These are phyloP conservation scores for Clavispora carvajalis DNA, from an alignment of 805 yeast species.

Conservation along the genomic window DNA sequence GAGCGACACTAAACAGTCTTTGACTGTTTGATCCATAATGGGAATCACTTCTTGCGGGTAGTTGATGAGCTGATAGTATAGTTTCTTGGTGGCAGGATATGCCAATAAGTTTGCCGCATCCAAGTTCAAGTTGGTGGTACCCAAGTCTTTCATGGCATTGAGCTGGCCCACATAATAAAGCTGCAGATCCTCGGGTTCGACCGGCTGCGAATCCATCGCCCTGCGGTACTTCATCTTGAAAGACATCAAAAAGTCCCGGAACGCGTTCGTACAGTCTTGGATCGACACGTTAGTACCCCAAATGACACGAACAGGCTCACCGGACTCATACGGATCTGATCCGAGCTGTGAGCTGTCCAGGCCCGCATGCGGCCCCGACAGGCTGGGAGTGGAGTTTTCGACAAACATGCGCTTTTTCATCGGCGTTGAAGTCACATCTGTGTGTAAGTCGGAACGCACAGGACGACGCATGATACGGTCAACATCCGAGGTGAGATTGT, in stretches of 20 bases:
- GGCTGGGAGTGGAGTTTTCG: conserved; percentile 18
- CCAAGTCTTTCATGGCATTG: conserved; percentile 69
- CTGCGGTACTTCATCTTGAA: conserved; percentile 76
- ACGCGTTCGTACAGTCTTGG: conserved; percentile 74
- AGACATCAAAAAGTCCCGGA: conserved; percentile 77
- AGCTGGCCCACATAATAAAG: conserved; percentile 69
- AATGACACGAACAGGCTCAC: conserved; percentile 83
- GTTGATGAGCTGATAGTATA: conserved; percentile 80
- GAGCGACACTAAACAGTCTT: conserved; percentile 78
- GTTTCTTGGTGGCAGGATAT: conserved; percentile 66
- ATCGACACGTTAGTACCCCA: conserved; percentile 99
- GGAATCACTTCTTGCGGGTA: conserved; percentile 97
- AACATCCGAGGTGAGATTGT: conserved; percentile 38
- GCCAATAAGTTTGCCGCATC: conserved; percentile 79
- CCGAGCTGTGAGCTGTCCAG: conserved; percentile 20
- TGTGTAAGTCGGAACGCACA: conserved; percentile 77
- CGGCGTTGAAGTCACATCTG: conserved; percentile 62
- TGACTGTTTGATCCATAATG: conserved; percentile 93
- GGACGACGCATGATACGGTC: conserved; percentile 43
- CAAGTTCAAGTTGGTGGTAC: conserved; percentile 75
- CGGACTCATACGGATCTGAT: conserved; percentile 25
- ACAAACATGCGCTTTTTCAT: conserved; percentile 54
- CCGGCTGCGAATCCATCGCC: conserved; percentile 36
- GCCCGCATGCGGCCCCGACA: conserved; percentile 4
- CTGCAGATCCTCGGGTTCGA: conserved; percentile 58